These are phyloP conservation scores for Raddia distichophylla DNA, from an alignment of 176 grass and related monocot species.

Conservation along the genomic window DNA sequence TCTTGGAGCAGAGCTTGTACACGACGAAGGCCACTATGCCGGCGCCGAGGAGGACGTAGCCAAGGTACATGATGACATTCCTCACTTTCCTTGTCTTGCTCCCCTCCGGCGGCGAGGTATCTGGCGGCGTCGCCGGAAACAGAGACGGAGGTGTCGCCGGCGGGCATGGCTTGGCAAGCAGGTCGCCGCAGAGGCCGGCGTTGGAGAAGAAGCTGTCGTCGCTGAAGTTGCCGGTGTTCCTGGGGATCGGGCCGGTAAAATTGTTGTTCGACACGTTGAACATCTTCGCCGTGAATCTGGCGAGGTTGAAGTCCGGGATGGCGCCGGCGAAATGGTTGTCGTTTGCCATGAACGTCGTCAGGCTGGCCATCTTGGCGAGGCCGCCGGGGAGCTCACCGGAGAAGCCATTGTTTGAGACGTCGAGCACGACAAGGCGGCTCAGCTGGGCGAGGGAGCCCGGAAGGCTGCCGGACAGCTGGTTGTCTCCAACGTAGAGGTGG, in stretches of 20 bases:
- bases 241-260: conserved; percentile 50
- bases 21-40: conserved; percentile 39
- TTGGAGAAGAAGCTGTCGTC: conserved; percentile 17
- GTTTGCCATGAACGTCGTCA: conserved; percentile 9
- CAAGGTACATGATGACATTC: conserved; percentile 42
- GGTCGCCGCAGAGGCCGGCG: conserved; percentile 43
- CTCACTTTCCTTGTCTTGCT: neutral
- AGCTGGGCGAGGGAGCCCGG: conserved; percentile 35
- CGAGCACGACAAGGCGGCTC: conserved; percentile 11
- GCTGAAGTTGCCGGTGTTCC: neutral
- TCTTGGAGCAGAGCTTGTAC: conserved; percentile 47
- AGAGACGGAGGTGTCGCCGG: neutral
- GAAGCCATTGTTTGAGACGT: conserved; percentile 51
- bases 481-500: conserved; percentile 25
- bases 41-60: conserved; percentile 50
- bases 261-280: conserved; percentile 58
- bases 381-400: conserved; percentile 47
- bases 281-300: neutral
- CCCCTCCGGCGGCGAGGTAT: neutral
- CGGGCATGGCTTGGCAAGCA: neutral
- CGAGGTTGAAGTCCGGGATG: conserved; percentile 52
- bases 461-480: conserved; percentile 47
- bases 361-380: neutral
- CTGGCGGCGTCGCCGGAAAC: no score
- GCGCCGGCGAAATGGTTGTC: conserved; percentile 51